Conservation (phyloP, 192 early-diverging fungal genomes). For the Dissophora globulifera region DNA sequence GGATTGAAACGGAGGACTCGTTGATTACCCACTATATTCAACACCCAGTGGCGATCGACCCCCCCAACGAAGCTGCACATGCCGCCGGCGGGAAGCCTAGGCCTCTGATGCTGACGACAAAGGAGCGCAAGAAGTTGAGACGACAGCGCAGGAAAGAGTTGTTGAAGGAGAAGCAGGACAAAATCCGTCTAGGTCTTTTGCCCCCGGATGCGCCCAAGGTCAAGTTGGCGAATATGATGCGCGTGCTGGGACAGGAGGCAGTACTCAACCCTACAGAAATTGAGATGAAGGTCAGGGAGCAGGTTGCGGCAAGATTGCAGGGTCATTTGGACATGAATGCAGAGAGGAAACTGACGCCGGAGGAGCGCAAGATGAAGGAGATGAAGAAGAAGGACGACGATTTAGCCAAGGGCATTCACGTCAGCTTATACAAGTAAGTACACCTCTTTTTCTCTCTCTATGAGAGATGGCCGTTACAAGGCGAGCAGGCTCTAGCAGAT, state of each 20-base stretch:
- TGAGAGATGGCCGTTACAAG: too few relatives aligned
- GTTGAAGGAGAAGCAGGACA: conserved; percentile 94
- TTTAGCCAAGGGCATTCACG: conserved; percentile 72
- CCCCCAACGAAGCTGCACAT: conserved; percentile 74
- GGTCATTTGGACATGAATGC: conserved; percentile 88
- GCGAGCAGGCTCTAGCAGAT: too few relatives aligned
- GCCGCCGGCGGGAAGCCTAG: conserved; percentile 57
- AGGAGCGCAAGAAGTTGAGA: conserved; percentile 93
- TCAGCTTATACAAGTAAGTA: conserved; percentile 86
- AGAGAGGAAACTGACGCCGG: conserved; percentile 87
- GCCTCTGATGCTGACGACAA: conserved; percentile 84
- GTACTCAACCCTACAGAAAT: conserved; percentile 94
- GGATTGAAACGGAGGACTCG: conserved; percentile 57
- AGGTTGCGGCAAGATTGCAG: conserved; percentile 81
- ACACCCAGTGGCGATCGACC: conserved; percentile 86
- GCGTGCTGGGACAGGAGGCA: conserved; percentile 93
- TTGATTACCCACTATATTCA: conserved; percentile 83
- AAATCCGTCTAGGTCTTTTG: conserved; percentile 90
- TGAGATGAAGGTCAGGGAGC: conserved; percentile 91
- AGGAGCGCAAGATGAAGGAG: conserved; percentile 83
- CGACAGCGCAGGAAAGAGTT: conserved; percentile 86
- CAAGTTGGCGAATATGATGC: conserved; percentile 93
- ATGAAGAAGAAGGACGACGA: conserved; percentile 79
- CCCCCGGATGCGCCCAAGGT: conserved; percentile 94
- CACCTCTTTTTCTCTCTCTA: not conserved